Evolutionary conservation across 805 yeast genomes (phyloP), one percentile per base, ranked within the genome.

Genomic region (Grigorovia yakushimaensis): DNA sequence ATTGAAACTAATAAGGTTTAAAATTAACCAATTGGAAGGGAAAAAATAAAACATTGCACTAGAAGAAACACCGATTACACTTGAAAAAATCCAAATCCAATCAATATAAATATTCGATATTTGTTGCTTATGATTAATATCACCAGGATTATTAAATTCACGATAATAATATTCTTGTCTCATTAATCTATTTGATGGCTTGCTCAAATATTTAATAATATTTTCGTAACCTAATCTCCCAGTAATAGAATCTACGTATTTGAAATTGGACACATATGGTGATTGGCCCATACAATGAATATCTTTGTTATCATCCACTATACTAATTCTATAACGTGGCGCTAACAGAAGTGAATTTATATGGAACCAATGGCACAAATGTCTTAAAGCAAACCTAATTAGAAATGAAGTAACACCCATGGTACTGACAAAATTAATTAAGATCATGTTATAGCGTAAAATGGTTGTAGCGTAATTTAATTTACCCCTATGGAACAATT

Each of bases 21-120:
- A 63, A 23, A 74, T 47, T 23, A 77, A 42, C 82, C 82, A 78
- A 49, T 73, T 72, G 23, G 55, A 49, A 5, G 59, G 48, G 30
- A 64, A 65, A 44, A 64, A 54, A 21, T 55, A 52, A 48, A 57
- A 62, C 1, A 60, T 17, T 17, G 44, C 43, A 10, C 55, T 47
- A 6, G 58, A 33, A 1, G 46, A 36, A 3, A 52, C 1, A 13
- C 67, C 59, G 4, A 56, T 39, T 1, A 56, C 15, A 5, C 49
- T 39, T 2, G 68, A 59, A 23, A 58, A 43, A 1, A 66, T 17
- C 39, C 65, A 67, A 9, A 65, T 62, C 10, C 53, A 45, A 10
- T 72, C 65, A 41, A 65, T 57, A 47, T 65, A 71, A 27, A 59
- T 49, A 52, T 70, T 72, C 42, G 55, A 46, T 1, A 62, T 27